Evolutionary conservation across 345 rosid species (phyloP), one percentile per base, ranked within the genome.

Genomic region (Boechera divaricarpa): DNA sequence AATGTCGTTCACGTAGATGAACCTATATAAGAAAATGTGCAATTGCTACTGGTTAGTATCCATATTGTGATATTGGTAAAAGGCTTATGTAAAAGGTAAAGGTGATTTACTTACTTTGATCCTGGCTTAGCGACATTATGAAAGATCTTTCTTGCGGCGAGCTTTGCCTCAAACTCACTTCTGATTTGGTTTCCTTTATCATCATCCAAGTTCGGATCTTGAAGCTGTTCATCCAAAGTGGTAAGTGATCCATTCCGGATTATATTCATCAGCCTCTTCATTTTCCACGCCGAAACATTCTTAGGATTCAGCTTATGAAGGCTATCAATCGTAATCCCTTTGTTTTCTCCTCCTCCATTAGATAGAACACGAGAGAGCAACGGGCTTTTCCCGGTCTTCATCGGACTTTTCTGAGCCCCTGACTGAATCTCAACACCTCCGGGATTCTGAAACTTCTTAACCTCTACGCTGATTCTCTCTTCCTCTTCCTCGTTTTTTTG

Each of bases 221-320:
- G 76, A 7, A 90, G 80, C 68, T 88, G 92, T 78, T 90, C 95
- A 63, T 90, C 95, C 69, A 90, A 49, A 12, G 95, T 88, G 10
- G 86, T 76, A 48, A 90, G 81, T 1, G 83, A 78, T 36, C 95
- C 92, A 73, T 83, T 69, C 36, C 89, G 67, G n/a, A 86, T 87
- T 54, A 91, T 70, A 39, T 86, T 84, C 81, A 89, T 83, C 82
- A 89, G 67, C 69, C 93, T 82, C 86, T 87, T 91, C 90, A 89
- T 86, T 67, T 81, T 89, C 97, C 97, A 91, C 0, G 91, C 92
- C 0, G 94, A 91, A 33, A 88, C 80, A 76, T 86, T 91, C 84
- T 77, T 89, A 28, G 86, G 79, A 29, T 83, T 88, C 38, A 87
- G 73, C 81, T 81, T 84, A 38, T 89, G 87, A 73, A 87, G 74